Base-by-base conservation (phyloP, 257 asterid genomes). In the Capsicum chinense region DNA sequence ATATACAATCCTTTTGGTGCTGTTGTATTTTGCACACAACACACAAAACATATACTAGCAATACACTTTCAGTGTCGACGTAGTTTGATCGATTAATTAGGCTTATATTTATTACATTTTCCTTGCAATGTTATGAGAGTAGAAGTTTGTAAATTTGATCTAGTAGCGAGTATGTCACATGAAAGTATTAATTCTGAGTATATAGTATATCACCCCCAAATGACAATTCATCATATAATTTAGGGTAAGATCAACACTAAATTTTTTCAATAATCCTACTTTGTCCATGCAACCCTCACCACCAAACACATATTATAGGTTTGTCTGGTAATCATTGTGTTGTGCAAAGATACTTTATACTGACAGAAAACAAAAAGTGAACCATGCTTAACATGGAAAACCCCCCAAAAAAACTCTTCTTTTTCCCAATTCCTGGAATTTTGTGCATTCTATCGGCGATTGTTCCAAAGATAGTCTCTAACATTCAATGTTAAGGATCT, bases 61-160 rank as follows among this genome's bases (percentile, higher is more conserved):
- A 26, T 26, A 26, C 33, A 26, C 33, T 0, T 26, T 26, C 33
- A 26, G 5, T 39, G 44, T 39, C 44, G 44, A 26, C 63, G 52
- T 26, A 76, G 26, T 76, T 13, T 52, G 39, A 13, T 52, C 14
- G 21, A 12, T 50, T 21, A 52, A 7, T 14, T 76, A 8, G 81
- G 26, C 62, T 74, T 19, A 3, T 52, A 76, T 7, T 37, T 3
- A 52, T 39, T 39, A 21, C 80, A 11, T 13, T 52, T 76, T 39
- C 44, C 62, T 76, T 7, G 63, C 44, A 52, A 74, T 21, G n/a
- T 44, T 74, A 21, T 12, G 9, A 71, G 47, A 50, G 37, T 10
- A 71, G 58, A 67, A 67, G 52, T 67, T 67, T 67, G 21, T 67
- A 67, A 67, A 67, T 67, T 14, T 67, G 54, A 39, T 68, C 33